Evolutionary conservation across 257 asterid genomes (phyloP), one percentile per base, ranked within the genome.

Genomic region (Jacaranda mimosifolia): DNA sequence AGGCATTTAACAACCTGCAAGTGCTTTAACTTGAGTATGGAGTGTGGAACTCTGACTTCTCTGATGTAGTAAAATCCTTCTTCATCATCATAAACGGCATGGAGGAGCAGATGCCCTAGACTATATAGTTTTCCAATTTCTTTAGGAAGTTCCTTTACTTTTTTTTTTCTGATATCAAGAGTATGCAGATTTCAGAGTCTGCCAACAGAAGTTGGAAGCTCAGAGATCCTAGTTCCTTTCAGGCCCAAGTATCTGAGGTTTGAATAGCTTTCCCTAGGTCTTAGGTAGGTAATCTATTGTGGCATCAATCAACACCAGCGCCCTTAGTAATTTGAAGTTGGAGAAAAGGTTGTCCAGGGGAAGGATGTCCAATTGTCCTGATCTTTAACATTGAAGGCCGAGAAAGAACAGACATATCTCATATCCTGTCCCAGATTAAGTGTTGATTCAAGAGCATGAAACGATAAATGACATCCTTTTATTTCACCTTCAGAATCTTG

Each of bases 1-100:
- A 82, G 9, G 63, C 79, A 67, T 32, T 76, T 48, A 13, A 83
- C 26, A 9, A 80, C 85, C 46, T 68, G 87, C 32, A 83, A 48
- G 48, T 84, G 71, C 81, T 74, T 69, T 64, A 81, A 14, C 74
- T 69, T 78, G 42, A 70, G 60, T 15, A 84, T 55, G 9, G 68
- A 74, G 17, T 51, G 32, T 12, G 68, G 82, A 42, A 67, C 77
- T 52, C 26, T 56, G 42, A 76, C 19, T 63, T 83, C 85, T 21
- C 9, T 70, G 21, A 42, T 18, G 3, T 56, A 60, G 40, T 48
- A 35, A 56, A 74, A 78, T 3, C 39, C 32, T 56, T 74, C 84
- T 12, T 56, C 56, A 4, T 26, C 32, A 26, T 1, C 43, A 26
- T 17, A 9, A 8, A 62, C 56, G 0, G 43, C 40, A 35, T 65